phyloP scores from a whole-genome alignment of 1,284 basidiomycete species.

The Volvariella volvacea region DNA sequence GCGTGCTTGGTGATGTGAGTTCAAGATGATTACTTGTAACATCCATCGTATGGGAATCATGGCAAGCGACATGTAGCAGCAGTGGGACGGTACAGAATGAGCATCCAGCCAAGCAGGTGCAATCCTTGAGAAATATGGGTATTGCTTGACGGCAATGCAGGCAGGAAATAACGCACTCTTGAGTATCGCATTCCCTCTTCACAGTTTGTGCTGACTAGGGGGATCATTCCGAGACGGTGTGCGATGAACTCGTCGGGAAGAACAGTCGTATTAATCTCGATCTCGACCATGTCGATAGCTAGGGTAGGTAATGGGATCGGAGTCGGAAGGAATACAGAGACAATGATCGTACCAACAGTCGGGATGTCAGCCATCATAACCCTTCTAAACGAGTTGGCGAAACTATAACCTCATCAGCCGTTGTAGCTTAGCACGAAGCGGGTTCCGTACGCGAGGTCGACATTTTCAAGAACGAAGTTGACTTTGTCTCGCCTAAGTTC shows the following conservation, averaged over 20 bases:
- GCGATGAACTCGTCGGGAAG: constrained; percentile 97
- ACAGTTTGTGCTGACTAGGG: constrained; percentile 80
- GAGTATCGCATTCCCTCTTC: constrained; percentile 82
- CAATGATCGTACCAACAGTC: constrained; percentile 68
- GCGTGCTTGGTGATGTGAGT: constrained; percentile 31
- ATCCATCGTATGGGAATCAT: constrained; percentile 67
- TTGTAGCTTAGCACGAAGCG: constrained; percentile 11
- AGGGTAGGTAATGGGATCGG: constrained; percentile 10
- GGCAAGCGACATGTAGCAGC: constrained; percentile 65
- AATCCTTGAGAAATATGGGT: too few species aligned
- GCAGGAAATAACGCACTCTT: constrained; percentile 41
- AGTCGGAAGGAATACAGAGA: too few species aligned
- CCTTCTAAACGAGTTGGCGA: constrained; percentile 85
- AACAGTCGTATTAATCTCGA: constrained; percentile 88
- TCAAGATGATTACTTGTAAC: constrained; percentile 78
- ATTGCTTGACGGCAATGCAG: neutral
- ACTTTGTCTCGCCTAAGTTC: constrained; percentile 75
- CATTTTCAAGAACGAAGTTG: constrained; percentile 88
- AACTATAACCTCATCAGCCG: constrained; percentile 34
- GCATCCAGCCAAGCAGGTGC: constrained; percentile 76
- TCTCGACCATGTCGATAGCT: constrained; percentile 98
- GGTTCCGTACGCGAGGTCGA: constrained; percentile 72
- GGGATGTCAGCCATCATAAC: constrained; percentile 95
- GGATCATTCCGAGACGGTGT: constrained; percentile 93
- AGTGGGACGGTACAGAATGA: constrained; percentile 78